Conservation (phyloP, 768 basidiomycete genomes). For the Candolleomyces aberdarensis region DNA sequence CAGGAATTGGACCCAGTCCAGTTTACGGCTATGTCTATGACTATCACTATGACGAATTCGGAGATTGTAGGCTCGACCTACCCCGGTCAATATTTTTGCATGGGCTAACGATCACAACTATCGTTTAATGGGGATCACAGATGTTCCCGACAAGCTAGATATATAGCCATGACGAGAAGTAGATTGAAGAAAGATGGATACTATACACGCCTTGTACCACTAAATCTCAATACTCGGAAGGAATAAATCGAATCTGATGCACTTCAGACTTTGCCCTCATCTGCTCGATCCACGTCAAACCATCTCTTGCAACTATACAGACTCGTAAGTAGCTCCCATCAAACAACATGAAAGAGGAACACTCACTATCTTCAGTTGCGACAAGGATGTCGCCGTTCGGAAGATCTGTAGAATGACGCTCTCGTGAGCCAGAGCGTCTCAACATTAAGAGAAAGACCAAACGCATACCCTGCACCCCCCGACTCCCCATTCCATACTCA, state of each 20-base stretch:
- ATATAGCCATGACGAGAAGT: no score
- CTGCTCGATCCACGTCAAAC: not conserved
- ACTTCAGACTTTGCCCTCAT: not conserved
- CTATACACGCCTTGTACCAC: no score
- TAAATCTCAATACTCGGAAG: not conserved
- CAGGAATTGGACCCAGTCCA: no score
- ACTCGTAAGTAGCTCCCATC: not conserved
- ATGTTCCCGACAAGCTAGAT: no score
- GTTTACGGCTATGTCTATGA: no score
- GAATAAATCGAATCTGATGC: constrained; percentile 1
- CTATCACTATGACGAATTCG: no score
- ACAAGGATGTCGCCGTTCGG: not conserved
- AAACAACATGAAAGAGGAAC: not conserved
- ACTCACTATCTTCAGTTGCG: not conserved
- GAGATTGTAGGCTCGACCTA: constrained; percentile 94
- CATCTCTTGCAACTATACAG: not conserved
- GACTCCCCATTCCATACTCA: not conserved
- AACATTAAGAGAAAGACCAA: not conserved
- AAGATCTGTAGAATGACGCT: not conserved
- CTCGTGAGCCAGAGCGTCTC: not conserved
- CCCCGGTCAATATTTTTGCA: constrained; percentile 17
- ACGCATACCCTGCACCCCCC: not conserved
- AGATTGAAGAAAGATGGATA: no score
- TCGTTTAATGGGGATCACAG: no score
- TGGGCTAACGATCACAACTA: no score